phyloP scores from a whole-genome alignment of 306 rosid genomes.

The Begonia loranthoides region DNA sequence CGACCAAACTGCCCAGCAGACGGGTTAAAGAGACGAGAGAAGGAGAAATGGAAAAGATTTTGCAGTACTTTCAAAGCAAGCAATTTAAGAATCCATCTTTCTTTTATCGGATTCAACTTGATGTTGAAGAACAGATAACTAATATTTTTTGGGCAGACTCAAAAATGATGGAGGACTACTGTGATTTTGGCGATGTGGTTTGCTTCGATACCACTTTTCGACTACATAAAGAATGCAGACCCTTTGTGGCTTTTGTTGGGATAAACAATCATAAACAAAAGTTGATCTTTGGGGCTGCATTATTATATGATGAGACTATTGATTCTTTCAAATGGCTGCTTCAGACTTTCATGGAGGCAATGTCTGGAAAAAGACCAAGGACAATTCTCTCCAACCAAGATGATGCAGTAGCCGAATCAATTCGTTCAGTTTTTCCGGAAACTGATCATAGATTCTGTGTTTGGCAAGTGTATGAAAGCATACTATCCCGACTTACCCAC shows the following conservation, averaged over 20 bases:
- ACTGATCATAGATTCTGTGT: constrained; percentile 28
- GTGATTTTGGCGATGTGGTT: constrained; percentile 47
- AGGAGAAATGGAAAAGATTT: constrained; percentile 34
- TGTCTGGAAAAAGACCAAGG: constrained; percentile 43
- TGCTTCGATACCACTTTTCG: constrained; percentile 46
- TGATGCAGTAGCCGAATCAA: constrained; percentile 25
- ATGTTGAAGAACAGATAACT: constrained; percentile 33
- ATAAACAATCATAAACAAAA: constrained; percentile 45
- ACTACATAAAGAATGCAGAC: constrained; percentile 23
- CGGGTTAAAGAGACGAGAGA: constrained; percentile 21
- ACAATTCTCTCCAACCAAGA: constrained; percentile 40
- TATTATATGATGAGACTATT: constrained; percentile 32
- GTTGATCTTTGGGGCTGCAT: constrained; percentile 38
- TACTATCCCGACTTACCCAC: constrained; percentile 24
- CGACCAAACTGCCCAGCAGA: constrained; percentile 28
- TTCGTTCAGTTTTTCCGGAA: constrained; percentile 16
- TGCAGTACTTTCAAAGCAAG: constrained; percentile 29
- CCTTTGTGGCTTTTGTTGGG: constrained; percentile 34
- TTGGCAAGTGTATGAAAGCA: constrained; percentile 49
- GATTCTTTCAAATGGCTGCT: constrained; percentile 47
- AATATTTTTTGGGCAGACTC: constrained; percentile 46
- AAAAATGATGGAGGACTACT: constrained; percentile 39
- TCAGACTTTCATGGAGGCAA: constrained; percentile 29
- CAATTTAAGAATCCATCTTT: constrained; percentile 31
- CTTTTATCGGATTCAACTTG: constrained; percentile 46